phyloP scores from a whole-genome alignment of 2,329 filamentous ascomycete genomes.

The Alternaria postmessia region DNA sequence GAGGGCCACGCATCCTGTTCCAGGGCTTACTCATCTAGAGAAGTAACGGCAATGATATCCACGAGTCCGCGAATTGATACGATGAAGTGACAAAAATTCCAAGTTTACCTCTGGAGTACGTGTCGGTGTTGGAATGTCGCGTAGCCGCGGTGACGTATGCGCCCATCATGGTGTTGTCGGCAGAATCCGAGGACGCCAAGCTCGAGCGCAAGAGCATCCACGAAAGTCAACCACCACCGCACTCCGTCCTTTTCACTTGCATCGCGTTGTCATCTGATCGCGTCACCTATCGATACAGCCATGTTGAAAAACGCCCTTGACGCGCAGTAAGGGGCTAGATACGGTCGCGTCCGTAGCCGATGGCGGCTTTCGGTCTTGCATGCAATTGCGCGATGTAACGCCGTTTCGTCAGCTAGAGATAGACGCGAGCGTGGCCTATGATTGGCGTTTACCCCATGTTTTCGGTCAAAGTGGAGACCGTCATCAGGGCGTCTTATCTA shows the following conservation, averaged over 20 bases:
- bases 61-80: background rate
- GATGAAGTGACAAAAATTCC: background rate
- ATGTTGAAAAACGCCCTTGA: constrained; percentile 5
- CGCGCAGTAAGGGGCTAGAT: background rate
- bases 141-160: background rate
- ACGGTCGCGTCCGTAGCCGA: background rate
- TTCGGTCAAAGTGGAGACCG: background rate
- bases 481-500: constrained; percentile 17
- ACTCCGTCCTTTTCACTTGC: background rate
- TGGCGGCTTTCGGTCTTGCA: constrained; percentile 1
- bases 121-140: background rate
- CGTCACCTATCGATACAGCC: background rate
- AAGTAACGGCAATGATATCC: background rate
- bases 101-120: background rate
- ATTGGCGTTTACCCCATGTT: constrained; percentile 26
- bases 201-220: background rate
- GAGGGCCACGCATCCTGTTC: constrained; percentile 38
- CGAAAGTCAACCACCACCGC: background rate
- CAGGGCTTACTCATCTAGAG: constrained; percentile 36
- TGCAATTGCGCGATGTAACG: constrained; percentile 9
- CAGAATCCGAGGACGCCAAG: constrained; percentile 1
- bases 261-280: constrained; percentile 1
- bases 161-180: background rate
- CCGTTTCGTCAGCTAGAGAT: constrained; percentile 13
- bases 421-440: background rate